A percentile compares a stretch with the other conserved stretches of the same genome.
Evolutionary conservation across 345 rosid species (phyloP).

Genomic region (Linum tenue): DNA sequence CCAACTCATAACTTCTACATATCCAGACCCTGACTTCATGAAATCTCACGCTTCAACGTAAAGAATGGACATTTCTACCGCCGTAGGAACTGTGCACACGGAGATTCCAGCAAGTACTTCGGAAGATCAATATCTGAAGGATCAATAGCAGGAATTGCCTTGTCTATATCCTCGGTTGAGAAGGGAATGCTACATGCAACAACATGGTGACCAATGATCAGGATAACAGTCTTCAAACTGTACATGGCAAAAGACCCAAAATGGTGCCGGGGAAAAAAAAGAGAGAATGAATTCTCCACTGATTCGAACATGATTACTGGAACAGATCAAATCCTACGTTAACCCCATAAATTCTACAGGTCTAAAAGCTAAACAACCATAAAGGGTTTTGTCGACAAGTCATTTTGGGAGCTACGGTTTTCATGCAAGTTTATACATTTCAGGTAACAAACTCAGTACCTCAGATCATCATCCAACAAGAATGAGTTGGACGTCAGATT

Average conservation of each 20-base stretch:
- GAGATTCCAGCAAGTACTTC: conserved; percentile 42
- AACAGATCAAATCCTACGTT: background rate
- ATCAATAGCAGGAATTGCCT: conserved; percentile 73
- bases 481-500: conserved; percentile 79
- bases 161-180: conserved; percentile 90
- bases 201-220: background rate
- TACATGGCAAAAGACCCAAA: too few species aligned
- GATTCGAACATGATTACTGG: too few species aligned
- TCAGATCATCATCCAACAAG: conserved; percentile 88
- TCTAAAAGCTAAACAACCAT: background rate
- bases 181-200: conserved; percentile 70
- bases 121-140: conserved; percentile 62
- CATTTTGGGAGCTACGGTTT: too few species aligned
- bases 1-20: too few species aligned
- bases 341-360: background rate
- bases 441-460: conserved; percentile 31
- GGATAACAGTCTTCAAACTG: too few species aligned
- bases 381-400: too few species aligned
- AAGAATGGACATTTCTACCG: background rate
- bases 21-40: too few species aligned
- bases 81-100: conserved; percentile 54
- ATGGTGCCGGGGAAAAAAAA: too few species aligned
- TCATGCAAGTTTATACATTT: background rate
- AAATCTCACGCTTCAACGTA: background rate
- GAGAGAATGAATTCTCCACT: too few species aligned